Evolutionary conservation across 208 protist genomes (phyloP).

Genomic region (Leishmania turanica): DNA sequence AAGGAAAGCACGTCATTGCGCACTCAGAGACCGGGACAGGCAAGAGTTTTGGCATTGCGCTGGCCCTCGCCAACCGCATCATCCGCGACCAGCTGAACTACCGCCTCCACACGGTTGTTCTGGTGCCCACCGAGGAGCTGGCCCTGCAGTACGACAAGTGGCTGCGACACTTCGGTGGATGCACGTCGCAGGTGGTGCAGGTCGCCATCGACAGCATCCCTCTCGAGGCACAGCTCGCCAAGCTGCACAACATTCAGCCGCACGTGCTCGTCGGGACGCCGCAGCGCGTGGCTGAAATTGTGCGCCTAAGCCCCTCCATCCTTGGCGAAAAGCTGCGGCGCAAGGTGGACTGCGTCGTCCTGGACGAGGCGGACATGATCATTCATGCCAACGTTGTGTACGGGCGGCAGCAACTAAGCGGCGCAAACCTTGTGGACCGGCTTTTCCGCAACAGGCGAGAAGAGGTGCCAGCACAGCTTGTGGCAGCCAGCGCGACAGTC

Average conservation of each 20-base stretch:
- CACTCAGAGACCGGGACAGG: constrained; percentile 89
- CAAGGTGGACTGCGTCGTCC: constrained; percentile 91
- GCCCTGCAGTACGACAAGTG: constrained; percentile 92
- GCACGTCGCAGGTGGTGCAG: constrained; percentile 80
- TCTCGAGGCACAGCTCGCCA: constrained; percentile 76
- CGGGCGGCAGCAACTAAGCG: constrained; percentile 50
- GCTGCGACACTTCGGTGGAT: constrained; percentile 83
- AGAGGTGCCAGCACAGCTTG: constrained; percentile 87
- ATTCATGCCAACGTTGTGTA: constrained; percentile 36
- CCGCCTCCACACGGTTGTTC: constrained; percentile 87
- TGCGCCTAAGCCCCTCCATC: constrained; percentile 61
- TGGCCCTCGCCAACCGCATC: constrained; percentile 86
- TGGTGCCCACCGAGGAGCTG: constrained; percentile 87
- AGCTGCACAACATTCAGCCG: constrained; percentile 89
- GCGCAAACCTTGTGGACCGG: constrained; percentile 77
- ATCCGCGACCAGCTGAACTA: constrained; percentile 84
- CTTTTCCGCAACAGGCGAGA: constrained; percentile 71
- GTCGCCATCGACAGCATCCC: constrained; percentile 76
- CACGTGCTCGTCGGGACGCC: constrained; percentile 90
- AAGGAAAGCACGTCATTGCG: constrained; percentile 90
- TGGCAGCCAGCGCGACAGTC: constrained; percentile 86
- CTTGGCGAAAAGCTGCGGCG: constrained; percentile 84
- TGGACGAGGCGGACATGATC: constrained; percentile 89
- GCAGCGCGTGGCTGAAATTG: constrained; percentile 78
- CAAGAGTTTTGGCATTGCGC: constrained; percentile 91